Conservation (phyloP, 148 eudicot species). For the Dianthus caryophyllus region DNA sequence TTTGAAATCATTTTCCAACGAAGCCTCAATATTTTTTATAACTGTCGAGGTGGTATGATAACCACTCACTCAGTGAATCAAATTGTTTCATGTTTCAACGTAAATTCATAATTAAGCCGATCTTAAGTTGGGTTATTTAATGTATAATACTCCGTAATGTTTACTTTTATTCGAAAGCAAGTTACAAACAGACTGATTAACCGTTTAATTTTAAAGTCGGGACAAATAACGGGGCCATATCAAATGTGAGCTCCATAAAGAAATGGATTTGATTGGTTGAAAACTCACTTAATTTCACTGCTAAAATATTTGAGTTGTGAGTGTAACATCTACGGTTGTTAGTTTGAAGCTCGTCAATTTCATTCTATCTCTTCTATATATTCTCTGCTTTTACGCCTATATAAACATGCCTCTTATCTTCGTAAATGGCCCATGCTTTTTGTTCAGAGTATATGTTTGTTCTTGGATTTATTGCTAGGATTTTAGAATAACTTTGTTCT, state of each 20-base stretch:
- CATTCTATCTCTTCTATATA: background rate
- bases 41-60: background rate
- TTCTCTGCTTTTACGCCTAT: background rate
- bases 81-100: no score
- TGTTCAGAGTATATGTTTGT: background rate
- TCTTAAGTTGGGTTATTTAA: no score
- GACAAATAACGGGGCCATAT: no score
- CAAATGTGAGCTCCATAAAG: background rate
- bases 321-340: conserved; percentile 9
- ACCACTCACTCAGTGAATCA: background rate
- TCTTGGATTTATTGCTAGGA: background rate
- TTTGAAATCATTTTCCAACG: no score
- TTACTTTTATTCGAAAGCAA: no score
- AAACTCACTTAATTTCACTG: background rate
- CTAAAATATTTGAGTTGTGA: background rate
- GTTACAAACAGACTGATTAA: no score
- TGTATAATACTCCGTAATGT: no score
- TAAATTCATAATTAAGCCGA: no score
- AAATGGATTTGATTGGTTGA: background rate
- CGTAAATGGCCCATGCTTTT: background rate
- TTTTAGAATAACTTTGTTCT: no score
- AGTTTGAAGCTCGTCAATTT: background rate
- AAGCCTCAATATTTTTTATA: no score
- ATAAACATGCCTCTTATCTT: background rate
- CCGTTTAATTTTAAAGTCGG: no score